Conservation (phyloP, 78 protist species). For the Blattamonas nauphoetae region DNA sequence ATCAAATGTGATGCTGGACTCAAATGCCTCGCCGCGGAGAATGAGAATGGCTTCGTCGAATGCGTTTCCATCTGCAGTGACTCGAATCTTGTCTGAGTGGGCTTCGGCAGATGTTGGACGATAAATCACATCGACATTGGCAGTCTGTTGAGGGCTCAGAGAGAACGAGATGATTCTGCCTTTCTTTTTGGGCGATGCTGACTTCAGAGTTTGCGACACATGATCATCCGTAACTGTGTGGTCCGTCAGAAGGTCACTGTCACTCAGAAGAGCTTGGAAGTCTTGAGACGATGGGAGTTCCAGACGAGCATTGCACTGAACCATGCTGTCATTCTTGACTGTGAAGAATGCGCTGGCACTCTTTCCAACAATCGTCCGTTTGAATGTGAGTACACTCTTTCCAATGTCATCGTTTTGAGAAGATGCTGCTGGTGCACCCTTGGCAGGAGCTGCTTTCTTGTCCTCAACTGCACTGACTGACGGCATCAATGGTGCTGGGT, state of each 20-base stretch:
- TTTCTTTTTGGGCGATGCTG: background rate
- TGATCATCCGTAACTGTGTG: background rate
- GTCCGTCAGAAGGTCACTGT: background rate
- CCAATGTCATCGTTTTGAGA: background rate
- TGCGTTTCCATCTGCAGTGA: slow-evolving; percentile 22
- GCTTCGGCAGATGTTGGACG: background rate
- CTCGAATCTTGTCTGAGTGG: background rate
- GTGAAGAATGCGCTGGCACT: background rate
- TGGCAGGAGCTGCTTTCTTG: background rate
- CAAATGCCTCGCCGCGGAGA: slow-evolving; percentile 34
- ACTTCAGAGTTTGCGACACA: background rate
- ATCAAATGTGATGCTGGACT: slow-evolving; percentile 31
- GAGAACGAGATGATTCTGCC: background rate
- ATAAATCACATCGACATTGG: background rate
- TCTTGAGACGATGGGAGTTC: background rate
- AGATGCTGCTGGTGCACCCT: background rate
- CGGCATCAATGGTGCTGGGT: background rate
- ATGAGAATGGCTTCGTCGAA: slow-evolving; percentile 32
- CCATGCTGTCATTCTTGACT: background rate
- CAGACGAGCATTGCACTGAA: background rate
- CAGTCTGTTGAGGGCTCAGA: background rate
- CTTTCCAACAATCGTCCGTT: background rate
- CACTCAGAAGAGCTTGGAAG: background rate
- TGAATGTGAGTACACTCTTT: background rate
- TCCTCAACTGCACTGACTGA: background rate